Base-by-base conservation (phyloP, 495 filamentous ascomycete genomes). In the Hypoxylon lienhwacheense region DNA sequence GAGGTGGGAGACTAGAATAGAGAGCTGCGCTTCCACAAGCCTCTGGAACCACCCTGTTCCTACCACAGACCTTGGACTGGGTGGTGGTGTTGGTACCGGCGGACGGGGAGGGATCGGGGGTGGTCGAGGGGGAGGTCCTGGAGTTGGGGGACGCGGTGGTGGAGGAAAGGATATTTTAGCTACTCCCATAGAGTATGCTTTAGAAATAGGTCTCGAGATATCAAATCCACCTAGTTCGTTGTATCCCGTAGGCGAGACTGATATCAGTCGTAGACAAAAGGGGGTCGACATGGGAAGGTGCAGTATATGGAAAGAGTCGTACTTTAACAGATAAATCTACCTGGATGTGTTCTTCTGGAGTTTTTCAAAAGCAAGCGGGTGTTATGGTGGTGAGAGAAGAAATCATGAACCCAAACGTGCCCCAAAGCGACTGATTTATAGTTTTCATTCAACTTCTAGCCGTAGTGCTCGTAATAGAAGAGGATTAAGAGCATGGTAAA, bases 111-210 rank as follows among this genome's bases (percentile, higher is more conserved):
- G 57, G 40, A 65, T 61, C 42, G 57, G 64, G 56, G 53, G 31
- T 53, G 61, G 61, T 45, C 57, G 46, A 22, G 53, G 63, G 54
- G 61, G 61, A 11, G 58, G 58, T 25, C 65, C 65, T 24, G 65
- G 65, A 31, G 64, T 67, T 51, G 61, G 65, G 47, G 65, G 61
- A 48, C 61, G 61, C 11, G 65, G 61, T 44, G 65, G 65, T 32
- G 65, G 26, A 24, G 64, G 63, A 20, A 66, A 51, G 7, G 55
- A 52, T 22, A 53, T 32, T 41, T 42, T 37, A 14, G 42, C 12
- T 15, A 28, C 17, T 33, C 51, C 45, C 33, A 35, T 28, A 36
- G 25, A 28, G 19, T 28, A 24, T 19, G 32, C 5, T 35, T 10
- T 15, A 35, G 26, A 25, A 25, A 35, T 16, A 33, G 10, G 1